Evolutionary conservation across 306 rosid genomes (phyloP).

Genomic region (Crotalaria pallida): DNA sequence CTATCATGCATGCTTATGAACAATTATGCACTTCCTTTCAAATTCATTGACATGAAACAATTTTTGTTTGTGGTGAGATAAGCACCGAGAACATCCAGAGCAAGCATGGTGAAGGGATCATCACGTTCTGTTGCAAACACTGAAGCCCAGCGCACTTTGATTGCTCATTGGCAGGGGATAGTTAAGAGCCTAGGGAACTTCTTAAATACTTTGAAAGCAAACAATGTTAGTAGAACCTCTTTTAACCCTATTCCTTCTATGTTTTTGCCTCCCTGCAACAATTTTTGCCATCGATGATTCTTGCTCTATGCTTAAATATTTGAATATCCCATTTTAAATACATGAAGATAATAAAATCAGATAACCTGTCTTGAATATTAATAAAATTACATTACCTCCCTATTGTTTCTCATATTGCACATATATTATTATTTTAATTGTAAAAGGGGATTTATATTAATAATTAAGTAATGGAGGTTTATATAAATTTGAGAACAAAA

Average conservation of each 20-base stretch:
- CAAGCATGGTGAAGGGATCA: conserved; percentile 84
- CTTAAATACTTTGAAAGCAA: conserved; percentile 75
- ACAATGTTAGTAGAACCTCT: conserved; percentile 52
- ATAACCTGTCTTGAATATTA: neutral
- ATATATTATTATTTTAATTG: conserved; percentile 2
- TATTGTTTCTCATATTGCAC: neutral
- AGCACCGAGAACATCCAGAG: conserved; percentile 94
- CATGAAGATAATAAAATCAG: neutral
- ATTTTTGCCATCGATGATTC: neutral
- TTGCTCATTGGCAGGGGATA: conserved; percentile 96
- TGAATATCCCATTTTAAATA: neutral
- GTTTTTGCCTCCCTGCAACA: conserved; percentile 12
- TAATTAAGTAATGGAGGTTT: neutral
- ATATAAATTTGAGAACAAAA: neutral
- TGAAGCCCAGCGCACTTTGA: conserved; percentile 74
- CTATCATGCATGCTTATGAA: neutral
- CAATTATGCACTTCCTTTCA: neutral
- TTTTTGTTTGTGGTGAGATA: conserved; percentile 33
- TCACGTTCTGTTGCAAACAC: conserved; percentile 74
- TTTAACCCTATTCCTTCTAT: conserved; percentile 8
- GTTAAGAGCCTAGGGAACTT: conserved; percentile 74
- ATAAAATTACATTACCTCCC: neutral
- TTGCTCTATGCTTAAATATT: neutral
- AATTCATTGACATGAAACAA: conserved; percentile 9
- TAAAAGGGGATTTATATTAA: neutral